phyloP scores from a whole-genome alignment of 305 asterid species.

The Fraxinus ornus region DNA sequence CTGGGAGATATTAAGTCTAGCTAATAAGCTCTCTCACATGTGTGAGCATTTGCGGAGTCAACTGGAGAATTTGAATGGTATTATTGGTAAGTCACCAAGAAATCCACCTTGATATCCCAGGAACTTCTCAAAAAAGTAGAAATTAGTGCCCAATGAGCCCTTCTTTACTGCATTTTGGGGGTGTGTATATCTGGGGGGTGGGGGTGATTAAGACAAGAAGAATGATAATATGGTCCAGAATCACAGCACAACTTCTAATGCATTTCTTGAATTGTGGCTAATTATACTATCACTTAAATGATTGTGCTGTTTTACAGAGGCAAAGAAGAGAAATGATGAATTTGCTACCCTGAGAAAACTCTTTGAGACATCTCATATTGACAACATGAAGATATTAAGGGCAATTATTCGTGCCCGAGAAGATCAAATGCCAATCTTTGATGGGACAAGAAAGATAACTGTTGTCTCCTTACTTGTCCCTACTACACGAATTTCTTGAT shows the following conservation, averaged over 20 bases:
- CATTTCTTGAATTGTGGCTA: not conserved
- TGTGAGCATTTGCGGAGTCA: slow-evolving; percentile 52
- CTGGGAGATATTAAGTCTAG: slow-evolving; percentile 71
- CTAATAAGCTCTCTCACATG: slow-evolving; percentile 69
- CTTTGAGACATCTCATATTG: slow-evolving; percentile 59
- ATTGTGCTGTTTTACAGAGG: slow-evolving; percentile 34
- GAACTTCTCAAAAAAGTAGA: not conserved
- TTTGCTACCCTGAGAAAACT: slow-evolving; percentile 21
- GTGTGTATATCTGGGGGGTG: not conserved
- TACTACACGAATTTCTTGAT: not conserved
- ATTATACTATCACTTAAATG: not conserved
- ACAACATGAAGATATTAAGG: slow-evolving; percentile 65
- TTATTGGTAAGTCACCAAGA: slow-evolving; percentile 39
- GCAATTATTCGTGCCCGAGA: slow-evolving; percentile 58
- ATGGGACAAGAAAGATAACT: slow-evolving; percentile 54
- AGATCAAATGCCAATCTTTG: slow-evolving; percentile 67
- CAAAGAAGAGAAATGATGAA: slow-evolving; percentile 30
- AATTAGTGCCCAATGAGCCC: not conserved
- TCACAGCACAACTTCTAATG: not conserved
- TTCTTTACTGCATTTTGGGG: not conserved
- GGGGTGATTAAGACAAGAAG: not conserved
- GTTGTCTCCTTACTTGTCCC: slow-evolving; percentile 32
- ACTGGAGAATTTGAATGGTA: slow-evolving; percentile 26
- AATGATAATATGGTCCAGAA: not conserved
- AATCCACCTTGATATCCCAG: too few relatives aligned